Evolutionary conservation across 2,329 filamentous ascomycete genomes (phyloP).

Genomic region (Fusarium paranaense): DNA sequence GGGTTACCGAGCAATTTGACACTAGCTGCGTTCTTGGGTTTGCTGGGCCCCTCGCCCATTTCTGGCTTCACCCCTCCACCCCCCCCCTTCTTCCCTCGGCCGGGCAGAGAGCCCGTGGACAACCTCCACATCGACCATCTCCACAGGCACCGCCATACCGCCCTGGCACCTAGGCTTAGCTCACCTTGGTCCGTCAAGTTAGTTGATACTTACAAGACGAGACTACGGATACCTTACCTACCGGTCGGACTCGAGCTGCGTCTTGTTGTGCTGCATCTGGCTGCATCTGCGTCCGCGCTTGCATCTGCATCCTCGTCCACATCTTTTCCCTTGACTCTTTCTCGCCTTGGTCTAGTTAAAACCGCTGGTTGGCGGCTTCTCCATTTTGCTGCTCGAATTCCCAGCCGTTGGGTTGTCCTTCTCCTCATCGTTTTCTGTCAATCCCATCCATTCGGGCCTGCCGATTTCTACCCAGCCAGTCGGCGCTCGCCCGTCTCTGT

Average conservation of each 20-base stretch:
- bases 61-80: constrained; percentile 34
- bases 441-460: constrained; percentile 40
- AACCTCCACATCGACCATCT: constrained; percentile 33
- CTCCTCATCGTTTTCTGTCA: constrained; percentile 40
- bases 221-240: constrained; percentile 19
- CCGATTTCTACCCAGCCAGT: constrained; percentile 40
- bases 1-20: constrained; percentile 40
- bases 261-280: background rate
- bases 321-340: constrained; percentile 23
- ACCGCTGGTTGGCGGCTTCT: constrained; percentile 20
- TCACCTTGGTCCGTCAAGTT: constrained; percentile 19
- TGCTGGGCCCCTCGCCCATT: constrained; percentile 29
- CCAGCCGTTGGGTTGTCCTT: constrained; percentile 22
- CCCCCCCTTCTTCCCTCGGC: constrained; percentile 8
- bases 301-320: constrained; percentile 20
- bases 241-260: constrained; percentile 26
- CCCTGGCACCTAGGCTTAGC: constrained; percentile 16
- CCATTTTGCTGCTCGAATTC: constrained; percentile 27
- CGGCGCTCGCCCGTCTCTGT: constrained; percentile 40
- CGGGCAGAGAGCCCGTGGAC: constrained; percentile 22
- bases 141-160: constrained; percentile 39
- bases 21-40: constrained; percentile 39
- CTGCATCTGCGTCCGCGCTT: constrained; percentile 8
- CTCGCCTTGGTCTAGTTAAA: constrained; percentile 28
- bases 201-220: constrained; percentile 25